Conservation (phyloP, 2,329 filamentous ascomycete genomes). For the Epichloe amarillans region DNA sequence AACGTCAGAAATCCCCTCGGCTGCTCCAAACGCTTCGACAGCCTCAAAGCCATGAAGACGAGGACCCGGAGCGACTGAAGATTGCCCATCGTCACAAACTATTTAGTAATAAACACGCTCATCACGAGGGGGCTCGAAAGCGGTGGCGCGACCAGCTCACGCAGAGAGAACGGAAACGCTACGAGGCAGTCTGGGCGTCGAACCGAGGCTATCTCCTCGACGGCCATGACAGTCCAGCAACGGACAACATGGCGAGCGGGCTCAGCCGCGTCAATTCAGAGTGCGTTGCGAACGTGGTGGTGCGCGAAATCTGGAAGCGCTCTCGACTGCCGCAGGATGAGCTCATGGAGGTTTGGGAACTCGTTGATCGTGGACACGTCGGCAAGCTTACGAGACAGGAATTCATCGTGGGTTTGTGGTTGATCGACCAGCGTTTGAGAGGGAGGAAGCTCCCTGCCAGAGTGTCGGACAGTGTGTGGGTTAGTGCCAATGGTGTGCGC, state of each 20-base stretch:
- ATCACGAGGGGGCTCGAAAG: constrained; percentile 62
- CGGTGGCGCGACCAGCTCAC: constrained; percentile 68
- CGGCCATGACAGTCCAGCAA: constrained; percentile 5
- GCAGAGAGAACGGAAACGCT: constrained; percentile 59
- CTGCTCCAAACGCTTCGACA: constrained; percentile 56
- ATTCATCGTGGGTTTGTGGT: constrained; percentile 74
- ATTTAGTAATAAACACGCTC: constrained; percentile 48
- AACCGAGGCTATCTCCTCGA: constrained; percentile 50
- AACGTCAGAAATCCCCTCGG: constrained; percentile 33
- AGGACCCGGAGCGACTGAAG: constrained; percentile 39
- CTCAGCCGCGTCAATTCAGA: constrained; percentile 23
- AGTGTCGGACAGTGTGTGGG: constrained; percentile 65
- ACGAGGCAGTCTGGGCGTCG: constrained; percentile 75
- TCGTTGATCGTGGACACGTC: constrained; percentile 46
- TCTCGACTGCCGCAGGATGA: constrained; percentile 55
- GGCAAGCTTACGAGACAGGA: constrained; percentile 52
- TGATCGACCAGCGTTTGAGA: constrained; percentile 68
- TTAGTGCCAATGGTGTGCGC: constrained; percentile 42
- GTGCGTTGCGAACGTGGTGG: constrained; percentile 53
- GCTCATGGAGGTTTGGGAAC: constrained; percentile 62
- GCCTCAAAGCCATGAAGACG: constrained; percentile 33
- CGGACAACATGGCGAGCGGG: constrained; percentile 8
- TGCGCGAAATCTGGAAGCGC: constrained; percentile 61
- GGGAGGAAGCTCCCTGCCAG: constrained; percentile 62
- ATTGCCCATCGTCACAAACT: constrained; percentile 36